Conservation (phyloP, 768 basidiomycete genomes). For the Lenzites betulinus region DNA sequence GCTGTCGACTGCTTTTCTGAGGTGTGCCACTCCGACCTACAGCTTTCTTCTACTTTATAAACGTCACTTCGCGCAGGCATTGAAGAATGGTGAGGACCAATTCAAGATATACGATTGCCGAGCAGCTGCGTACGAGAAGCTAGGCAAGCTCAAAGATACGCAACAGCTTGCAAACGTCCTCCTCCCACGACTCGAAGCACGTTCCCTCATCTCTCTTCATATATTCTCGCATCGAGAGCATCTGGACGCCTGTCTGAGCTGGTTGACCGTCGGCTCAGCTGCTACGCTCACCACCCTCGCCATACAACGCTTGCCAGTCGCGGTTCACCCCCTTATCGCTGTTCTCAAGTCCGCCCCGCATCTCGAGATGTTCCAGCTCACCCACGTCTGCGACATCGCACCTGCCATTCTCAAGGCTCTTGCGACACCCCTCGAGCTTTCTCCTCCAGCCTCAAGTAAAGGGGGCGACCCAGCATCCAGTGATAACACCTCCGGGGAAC, state of each 20-base stretch:
- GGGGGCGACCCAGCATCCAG: no score
- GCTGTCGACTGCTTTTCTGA: slow-evolving; percentile 52
- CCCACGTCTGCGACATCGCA: slow-evolving; percentile 34
- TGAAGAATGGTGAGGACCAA: slow-evolving; percentile 43
- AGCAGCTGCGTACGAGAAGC: slow-evolving; percentile 67
- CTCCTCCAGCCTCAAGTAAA: not conserved
- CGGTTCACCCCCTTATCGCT: slow-evolving; percentile 30
- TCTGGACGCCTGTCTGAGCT: slow-evolving; percentile 29
- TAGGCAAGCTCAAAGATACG: slow-evolving; percentile 51
- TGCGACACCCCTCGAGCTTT: not conserved
- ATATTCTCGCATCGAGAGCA: slow-evolving; percentile 7
- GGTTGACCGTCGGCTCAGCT: slow-evolving; percentile 16
- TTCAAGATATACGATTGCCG: slow-evolving; percentile 71
- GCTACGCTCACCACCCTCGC: slow-evolving; percentile 42
- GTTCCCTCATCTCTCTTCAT: slow-evolving; percentile 19
- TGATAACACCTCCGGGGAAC: not conserved
- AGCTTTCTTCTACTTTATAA: not conserved
- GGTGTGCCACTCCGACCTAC: slow-evolving; percentile 34
- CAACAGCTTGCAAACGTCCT: slow-evolving; percentile 2
- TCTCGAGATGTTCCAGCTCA: slow-evolving; percentile 48
- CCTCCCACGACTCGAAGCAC: slow-evolving; percentile 6
- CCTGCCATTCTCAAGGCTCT: slow-evolving; percentile 47
- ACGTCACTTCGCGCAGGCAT: slow-evolving; percentile 39
- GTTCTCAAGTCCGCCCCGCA: slow-evolving; percentile 38
- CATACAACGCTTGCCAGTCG: slow-evolving; percentile 37